Evolutionary conservation across 1,284 basidiomycete genomes (phyloP), one percentile per base, ranked within the genome.

Genomic region (Rhodotorula sp.): DNA sequence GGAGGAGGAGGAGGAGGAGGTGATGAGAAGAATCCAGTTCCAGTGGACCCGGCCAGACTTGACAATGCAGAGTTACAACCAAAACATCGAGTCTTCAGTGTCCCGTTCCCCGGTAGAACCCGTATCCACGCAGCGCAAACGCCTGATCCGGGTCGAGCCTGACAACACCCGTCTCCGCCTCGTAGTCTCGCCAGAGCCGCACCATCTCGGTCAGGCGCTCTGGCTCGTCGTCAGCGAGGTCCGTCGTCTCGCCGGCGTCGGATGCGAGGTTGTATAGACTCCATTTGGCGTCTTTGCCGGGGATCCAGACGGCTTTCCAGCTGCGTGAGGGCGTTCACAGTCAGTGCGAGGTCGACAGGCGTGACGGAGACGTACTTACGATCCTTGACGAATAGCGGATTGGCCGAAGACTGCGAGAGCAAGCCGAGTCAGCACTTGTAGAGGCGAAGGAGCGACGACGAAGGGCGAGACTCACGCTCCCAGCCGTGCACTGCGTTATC

Each of bases 231-330:
- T 57, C 32, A 15, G 55, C 55, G 11, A 57, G 55, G n/a, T 57
- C 55, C 7, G 27, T 10, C 0, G 55, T 57, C 13, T 57, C 55
- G 55, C 55, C 55, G 9, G 36, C 55, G 27, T 57, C 55, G 20
- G 34, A 27, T 4, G 55, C 34, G 36, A 57, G 55, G 36, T 57
- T 57, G 55, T 57, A 57, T 7, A 57, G 55, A 11, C 36, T 39
- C 55, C 55, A 57, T 44, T 57, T 44, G 24, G 55, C 24, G 55
- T 57, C 15, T 10, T 57, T 39, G 36, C n/a, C 44, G 13, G 55
- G 55, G 24, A 57, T 57, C 55, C 55, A 57, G 36, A 57, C 55
- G 24, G 55, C 55, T 27, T 57, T 57, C 55, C 55, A 54, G 30
- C 53, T 54, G 53, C 30, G 32, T 19, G 53, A 29, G 53, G 1